Conservation (phyloP, 2,329 filamentous ascomycete genomes). For the Epichloe uncinata region DNA sequence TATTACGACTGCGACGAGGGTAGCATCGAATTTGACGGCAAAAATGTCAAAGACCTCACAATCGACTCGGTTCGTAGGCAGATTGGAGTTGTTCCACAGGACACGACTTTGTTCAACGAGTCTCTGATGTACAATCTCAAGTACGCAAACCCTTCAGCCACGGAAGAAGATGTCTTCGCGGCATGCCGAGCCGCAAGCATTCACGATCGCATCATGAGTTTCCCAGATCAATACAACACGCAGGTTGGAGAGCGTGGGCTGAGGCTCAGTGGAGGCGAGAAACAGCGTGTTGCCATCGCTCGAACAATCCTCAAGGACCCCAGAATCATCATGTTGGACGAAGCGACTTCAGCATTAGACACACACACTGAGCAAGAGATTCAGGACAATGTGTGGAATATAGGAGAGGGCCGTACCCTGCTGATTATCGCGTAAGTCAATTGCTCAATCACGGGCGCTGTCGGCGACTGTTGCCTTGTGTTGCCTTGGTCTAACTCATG, state of each 20-base stretch:
- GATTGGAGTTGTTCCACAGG: conserved; percentile 94
- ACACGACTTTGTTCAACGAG: conserved; percentile 91
- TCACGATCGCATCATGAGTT: conserved; percentile 80
- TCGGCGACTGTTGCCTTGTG: too few relatives aligned
- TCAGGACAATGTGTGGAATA: conserved; percentile 67
- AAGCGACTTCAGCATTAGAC: conserved; percentile 83
- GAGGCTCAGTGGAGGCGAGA: conserved; percentile 78
- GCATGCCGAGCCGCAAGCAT: conserved; percentile 82
- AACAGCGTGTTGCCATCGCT: conserved; percentile 86
- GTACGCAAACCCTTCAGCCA: conserved; percentile 72
- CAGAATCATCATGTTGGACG: conserved; percentile 82
- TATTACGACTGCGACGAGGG: conserved; percentile 84
- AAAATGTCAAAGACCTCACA: conserved; percentile 71
- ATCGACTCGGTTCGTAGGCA: conserved; percentile 86
- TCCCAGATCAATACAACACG: conserved; percentile 78
- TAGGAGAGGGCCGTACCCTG: conserved; percentile 78
- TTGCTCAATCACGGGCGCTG: too few relatives aligned
- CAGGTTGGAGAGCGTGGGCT: conserved; percentile 86
- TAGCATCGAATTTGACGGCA: conserved; percentile 70
- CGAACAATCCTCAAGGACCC: conserved; percentile 87
- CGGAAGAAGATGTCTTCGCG: conserved; percentile 67
- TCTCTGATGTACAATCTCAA: conserved; percentile 88
- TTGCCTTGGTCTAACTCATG: too few relatives aligned
- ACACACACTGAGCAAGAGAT: conserved; percentile 90
- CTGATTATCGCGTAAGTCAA: conserved; percentile 75